Evolutionary conservation across 2,329 filamentous ascomycete species (phyloP).

Genomic region (Chalaropsis ovoidea): DNA sequence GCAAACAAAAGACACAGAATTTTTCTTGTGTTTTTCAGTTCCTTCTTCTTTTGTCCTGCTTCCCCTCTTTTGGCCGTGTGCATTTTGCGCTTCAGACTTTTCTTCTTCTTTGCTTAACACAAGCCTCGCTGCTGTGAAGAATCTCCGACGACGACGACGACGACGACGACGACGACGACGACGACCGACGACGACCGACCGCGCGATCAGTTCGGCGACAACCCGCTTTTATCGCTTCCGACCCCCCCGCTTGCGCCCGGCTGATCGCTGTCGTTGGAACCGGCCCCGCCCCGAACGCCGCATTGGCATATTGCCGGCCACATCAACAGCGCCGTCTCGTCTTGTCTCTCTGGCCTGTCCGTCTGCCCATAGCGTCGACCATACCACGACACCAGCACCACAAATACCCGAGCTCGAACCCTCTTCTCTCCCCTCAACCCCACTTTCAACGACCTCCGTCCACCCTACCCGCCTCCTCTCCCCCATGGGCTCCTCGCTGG

Average conservation of each 20-base stretch:
- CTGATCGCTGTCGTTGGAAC: no score
- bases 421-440: not conserved
- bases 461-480: not conserved
- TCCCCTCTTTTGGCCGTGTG: not conserved
- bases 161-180: no score
- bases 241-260: no score
- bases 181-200: no score
- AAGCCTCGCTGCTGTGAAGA: no score
- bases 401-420: not conserved
- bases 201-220: no score
- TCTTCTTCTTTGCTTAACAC: not conserved
- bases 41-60: conserved; percentile 4
- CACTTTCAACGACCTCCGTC: conserved; percentile 1
- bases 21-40: no score
- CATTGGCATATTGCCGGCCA: not conserved
- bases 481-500: conserved; percentile 49
- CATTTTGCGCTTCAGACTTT: not conserved
- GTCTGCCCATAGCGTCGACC: not conserved
- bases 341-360: not conserved
- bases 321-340: not conserved
- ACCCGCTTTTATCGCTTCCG: no score
- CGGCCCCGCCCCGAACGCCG: not conserved
- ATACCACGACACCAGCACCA: not conserved
- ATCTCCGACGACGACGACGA: no score
- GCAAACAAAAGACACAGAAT: not conserved